These are phyloP conservation scores for Emericellopsis terricola DNA, from an alignment of 495 filamentous ascomycete genomes.

Conservation along the genomic window DNA sequence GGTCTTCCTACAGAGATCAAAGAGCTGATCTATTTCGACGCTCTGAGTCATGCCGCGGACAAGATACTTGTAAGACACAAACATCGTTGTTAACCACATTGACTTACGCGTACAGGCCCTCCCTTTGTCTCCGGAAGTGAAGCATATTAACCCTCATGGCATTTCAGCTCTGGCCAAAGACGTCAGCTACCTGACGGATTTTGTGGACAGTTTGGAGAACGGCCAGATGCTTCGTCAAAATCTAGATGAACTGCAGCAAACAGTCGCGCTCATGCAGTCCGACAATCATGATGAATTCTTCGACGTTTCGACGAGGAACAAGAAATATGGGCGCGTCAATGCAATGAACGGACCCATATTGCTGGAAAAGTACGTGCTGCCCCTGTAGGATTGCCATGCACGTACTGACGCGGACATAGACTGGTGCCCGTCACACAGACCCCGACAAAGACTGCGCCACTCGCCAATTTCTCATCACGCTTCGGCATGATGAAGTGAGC, in stretches of 20 bases:
- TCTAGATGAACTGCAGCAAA: slow-evolving; percentile 85
- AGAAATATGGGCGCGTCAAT: slow-evolving; percentile 88
- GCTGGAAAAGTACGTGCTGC: slow-evolving; percentile 58
- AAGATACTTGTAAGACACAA: slow-evolving; percentile 51
- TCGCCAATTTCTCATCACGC: slow-evolving; percentile 46
- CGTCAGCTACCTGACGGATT: slow-evolving; percentile 61
- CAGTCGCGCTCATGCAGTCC: slow-evolving; percentile 62
- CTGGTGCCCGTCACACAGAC: slow-evolving; percentile 45
- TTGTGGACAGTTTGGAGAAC: slow-evolving; percentile 68
- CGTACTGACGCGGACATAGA: slow-evolving; percentile 27
- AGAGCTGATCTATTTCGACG: slow-evolving; percentile 94
- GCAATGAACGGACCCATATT: slow-evolving; percentile 67
- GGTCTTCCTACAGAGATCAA: slow-evolving; percentile 89
- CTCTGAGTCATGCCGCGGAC: slow-evolving; percentile 72
- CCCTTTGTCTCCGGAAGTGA: slow-evolving; percentile 62
- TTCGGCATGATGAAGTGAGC: slow-evolving; percentile 39
- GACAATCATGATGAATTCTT: slow-evolving; percentile 92
- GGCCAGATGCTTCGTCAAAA: slow-evolving; percentile 63
- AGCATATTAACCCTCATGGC: slow-evolving; percentile 71
- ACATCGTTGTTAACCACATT: not conserved
- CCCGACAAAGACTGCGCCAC: slow-evolving; percentile 35
- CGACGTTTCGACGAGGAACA: slow-evolving; percentile 68
- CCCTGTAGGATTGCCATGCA: not conserved
- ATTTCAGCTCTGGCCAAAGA: slow-evolving; percentile 66
- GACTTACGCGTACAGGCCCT: slow-evolving; percentile 33